Conservation (phyloP, 2,329 filamentous ascomycete species). For the Paecilomyces sp. region DNA sequence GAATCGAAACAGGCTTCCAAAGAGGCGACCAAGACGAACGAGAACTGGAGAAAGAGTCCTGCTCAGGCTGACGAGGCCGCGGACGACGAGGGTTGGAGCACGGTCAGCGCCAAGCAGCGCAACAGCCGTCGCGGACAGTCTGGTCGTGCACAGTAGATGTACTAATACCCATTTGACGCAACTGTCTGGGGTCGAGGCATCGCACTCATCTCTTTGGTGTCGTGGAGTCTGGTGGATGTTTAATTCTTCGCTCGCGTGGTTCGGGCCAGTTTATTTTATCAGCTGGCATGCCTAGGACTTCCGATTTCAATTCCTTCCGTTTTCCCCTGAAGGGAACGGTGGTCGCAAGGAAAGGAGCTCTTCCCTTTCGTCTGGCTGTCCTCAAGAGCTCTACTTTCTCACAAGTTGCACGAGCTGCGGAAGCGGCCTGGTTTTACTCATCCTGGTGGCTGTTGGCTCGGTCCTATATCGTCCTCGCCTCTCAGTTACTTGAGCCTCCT, state of each 20-base stretch:
- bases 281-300: neutral
- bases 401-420: neutral
- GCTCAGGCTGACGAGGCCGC: constrained; percentile 20
- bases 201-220: neutral
- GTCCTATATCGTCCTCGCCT: constrained; percentile 10
- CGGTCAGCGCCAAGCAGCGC: constrained; percentile 37
- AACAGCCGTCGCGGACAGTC: constrained; percentile 36
- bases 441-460: constrained; percentile 16
- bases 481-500: constrained; percentile 9
- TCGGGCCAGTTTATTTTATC: neutral
- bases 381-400: neutral
- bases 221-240: neutral
- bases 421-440: constrained; percentile 14
- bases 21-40: constrained; percentile 42
- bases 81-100: constrained; percentile 44
- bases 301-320: neutral
- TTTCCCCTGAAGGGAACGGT: neutral
- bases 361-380: neutral
- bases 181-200: neutral
- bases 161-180: constrained; percentile 3
- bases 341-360: neutral
- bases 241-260: neutral
- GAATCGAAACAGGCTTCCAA: constrained; percentile 46
- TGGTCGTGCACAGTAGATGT: constrained; percentile 32
- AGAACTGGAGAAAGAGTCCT: constrained; percentile 34